Percentiles rank a stretch among this genome's conserved stretches.
These are phyloP conservation scores for Xylaria sp. DNA, from an alignment of 2,329 filamentous ascomycete species.

Conservation along the genomic window DNA sequence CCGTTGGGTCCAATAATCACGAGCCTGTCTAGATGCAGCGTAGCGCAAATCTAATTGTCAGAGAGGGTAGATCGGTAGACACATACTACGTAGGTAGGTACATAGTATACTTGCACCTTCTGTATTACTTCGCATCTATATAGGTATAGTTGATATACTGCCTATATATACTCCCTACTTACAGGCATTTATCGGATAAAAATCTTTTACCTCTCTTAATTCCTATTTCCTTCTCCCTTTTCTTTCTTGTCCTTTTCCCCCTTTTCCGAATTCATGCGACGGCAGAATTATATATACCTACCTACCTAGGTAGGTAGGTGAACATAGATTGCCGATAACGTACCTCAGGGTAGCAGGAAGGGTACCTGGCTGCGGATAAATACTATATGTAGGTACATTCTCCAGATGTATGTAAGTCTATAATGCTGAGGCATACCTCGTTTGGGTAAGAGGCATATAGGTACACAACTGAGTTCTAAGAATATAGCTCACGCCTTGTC, in stretches of 20 bases:
- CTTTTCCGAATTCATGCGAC: neutral
- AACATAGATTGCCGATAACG: neutral
- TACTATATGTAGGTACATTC: neutral
- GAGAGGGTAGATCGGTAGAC: neutral
- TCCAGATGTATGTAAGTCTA: neutral
- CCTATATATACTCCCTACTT: neutral
- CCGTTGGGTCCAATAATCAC: constrained; percentile 18
- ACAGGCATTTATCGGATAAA: neutral
- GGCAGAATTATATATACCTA: neutral
- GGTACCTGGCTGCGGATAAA: constrained; percentile 1
- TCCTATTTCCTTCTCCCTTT: neutral
- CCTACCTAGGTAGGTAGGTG: too few species aligned
- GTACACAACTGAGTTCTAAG: neutral
- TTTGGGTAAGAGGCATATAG: neutral
- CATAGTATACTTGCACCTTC: neutral
- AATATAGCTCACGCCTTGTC: neutral
- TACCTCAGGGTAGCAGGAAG: neutral
- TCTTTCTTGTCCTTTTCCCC: neutral
- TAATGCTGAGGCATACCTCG: neutral
- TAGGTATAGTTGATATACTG: constrained; percentile 1
- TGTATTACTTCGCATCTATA: neutral
- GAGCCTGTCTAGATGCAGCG: constrained; percentile 6
- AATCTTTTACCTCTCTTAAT: neutral
- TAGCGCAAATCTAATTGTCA: neutral
- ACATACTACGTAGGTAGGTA: too few species aligned